Evolutionary conservation across 1,284 basidiomycete species (phyloP).

Genomic region (Trichosporon coremiiforme): DNA sequence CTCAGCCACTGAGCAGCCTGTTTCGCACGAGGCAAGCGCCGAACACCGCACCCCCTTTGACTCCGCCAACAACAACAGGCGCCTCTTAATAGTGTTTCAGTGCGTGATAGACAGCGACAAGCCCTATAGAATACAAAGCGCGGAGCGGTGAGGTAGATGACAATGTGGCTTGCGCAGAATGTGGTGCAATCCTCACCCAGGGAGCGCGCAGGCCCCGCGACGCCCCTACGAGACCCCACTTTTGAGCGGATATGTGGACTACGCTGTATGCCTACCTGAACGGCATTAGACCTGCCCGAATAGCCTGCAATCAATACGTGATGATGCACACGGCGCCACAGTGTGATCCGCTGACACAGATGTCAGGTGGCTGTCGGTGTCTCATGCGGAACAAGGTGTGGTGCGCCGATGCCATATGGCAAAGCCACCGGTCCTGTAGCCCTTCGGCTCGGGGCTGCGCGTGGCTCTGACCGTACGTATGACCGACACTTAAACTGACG

Average conservation of each 20-base stretch:
- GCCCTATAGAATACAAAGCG: neutral
- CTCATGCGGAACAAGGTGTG: slow-evolving; percentile 4
- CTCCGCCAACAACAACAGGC: neutral
- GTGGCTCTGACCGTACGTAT: neutral
- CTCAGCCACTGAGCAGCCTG: neutral
- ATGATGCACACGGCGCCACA: slow-evolving; percentile 2
- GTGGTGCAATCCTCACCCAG: slow-evolving; percentile 2
- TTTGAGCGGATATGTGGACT: neutral
- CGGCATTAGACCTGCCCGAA: neutral
- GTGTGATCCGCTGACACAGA: slow-evolving; percentile 6
- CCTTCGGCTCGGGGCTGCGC: neutral
- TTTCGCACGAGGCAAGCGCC: neutral
- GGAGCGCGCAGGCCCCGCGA: neutral
- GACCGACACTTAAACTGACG: no score
- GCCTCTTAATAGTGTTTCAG: neutral
- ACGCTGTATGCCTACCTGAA: neutral
- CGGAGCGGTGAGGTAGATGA: slow-evolving; percentile 1
- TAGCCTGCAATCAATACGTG: neutral
- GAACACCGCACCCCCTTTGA: neutral
- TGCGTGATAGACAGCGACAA: neutral
- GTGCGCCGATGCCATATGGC: neutral
- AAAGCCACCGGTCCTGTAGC: neutral
- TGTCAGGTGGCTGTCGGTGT: neutral
- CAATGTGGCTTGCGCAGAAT: slow-evolving; percentile 11
- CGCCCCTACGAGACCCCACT: neutral